Evolutionary conservation across 768 basidiomycete species (phyloP).

Genomic region (Boletus coccyginus): DNA sequence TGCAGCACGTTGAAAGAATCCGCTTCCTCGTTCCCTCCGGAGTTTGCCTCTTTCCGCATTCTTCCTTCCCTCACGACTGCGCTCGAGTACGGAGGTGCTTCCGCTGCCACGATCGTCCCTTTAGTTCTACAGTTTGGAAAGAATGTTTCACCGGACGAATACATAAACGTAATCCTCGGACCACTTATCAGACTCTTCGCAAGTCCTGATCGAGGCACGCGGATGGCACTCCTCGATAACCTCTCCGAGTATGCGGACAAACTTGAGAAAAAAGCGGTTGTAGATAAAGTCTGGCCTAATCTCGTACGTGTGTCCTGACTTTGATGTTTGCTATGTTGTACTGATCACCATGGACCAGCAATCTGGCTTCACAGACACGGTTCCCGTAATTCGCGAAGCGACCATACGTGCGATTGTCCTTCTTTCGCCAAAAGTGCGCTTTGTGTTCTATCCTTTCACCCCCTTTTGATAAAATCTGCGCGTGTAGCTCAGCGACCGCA

Average conservation of each 20-base stretch:
- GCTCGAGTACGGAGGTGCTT: slow-evolving; percentile 74
- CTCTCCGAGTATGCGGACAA: slow-evolving; percentile 82
- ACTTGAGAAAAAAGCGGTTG: slow-evolving; percentile 80
- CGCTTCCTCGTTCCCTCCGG: slow-evolving; percentile 74
- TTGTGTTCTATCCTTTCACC: neutral
- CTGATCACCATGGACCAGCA: slow-evolving; percentile 49
- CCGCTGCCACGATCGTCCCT: slow-evolving; percentile 76
- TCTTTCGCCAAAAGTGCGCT: slow-evolving; percentile 75
- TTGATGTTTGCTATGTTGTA: neutral
- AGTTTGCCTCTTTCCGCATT: slow-evolving; percentile 83
- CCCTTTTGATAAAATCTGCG: neutral
- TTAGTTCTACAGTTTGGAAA: slow-evolving; percentile 80
- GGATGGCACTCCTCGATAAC: slow-evolving; percentile 91
- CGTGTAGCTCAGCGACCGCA: slow-evolving; percentile 76
- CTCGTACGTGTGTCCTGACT: slow-evolving; percentile 47
- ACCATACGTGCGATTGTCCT: slow-evolving; percentile 86
- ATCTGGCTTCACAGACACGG: slow-evolving; percentile 94
- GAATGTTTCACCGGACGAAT: slow-evolving; percentile 68
- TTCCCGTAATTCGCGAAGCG: slow-evolving; percentile 90
- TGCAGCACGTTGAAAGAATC: slow-evolving; percentile 76
- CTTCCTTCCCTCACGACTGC: slow-evolving; percentile 81
- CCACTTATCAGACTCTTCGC: slow-evolving; percentile 84
- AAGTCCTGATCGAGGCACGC: slow-evolving; percentile 87
- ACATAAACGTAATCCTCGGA: slow-evolving; percentile 60
- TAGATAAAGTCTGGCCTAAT: slow-evolving; percentile 90